phyloP scores from a whole-genome alignment of 2,329 filamentous ascomycete species.

The Neopestalotiopsis sp. region DNA sequence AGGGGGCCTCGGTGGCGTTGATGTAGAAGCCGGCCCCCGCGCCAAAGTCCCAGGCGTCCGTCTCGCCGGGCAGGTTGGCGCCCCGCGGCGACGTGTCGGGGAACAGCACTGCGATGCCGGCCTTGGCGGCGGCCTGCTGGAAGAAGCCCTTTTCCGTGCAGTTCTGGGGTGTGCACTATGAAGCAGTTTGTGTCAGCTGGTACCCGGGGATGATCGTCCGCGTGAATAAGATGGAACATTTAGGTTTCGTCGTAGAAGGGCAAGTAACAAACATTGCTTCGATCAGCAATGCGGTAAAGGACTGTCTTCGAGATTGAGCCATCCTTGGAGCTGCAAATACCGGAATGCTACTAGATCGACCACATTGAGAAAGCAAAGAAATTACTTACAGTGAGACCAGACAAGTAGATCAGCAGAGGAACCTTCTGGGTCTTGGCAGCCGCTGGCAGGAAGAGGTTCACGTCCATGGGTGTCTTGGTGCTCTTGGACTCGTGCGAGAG shows the following conservation, averaged over 20 bases:
- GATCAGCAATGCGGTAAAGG: too few species aligned
- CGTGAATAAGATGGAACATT: too few species aligned
- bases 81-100: constrained; percentile 95
- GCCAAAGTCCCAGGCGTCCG: constrained; percentile 91
- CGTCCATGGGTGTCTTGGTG: constrained; percentile 86
- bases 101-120: constrained; percentile 90
- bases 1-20: constrained; percentile 80
- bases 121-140: constrained; percentile 78
- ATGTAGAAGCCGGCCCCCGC: constrained; percentile 94
- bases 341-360: not conserved
- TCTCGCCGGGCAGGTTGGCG: constrained; percentile 79
- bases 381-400: constrained; percentile 71
- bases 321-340: not conserved
- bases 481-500: constrained; percentile 81
- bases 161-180: constrained; percentile 82
- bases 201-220: too few species aligned
- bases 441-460: constrained; percentile 91
- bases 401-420: constrained; percentile 90
- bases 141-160: constrained; percentile 87
- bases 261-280: too few species aligned
- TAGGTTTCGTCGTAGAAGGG: too few species aligned
- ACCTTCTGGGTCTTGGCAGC: constrained; percentile 69
- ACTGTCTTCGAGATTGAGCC: too few species aligned
- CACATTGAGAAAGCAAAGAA: not conserved
- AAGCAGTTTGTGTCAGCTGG: not conserved